A percentile compares a stretch with the other conserved stretches of the same genome.
phyloP scores from a whole-genome alignment of 2,329 filamentous ascomycete genomes.

The Colletotrichum eremochloae region DNA sequence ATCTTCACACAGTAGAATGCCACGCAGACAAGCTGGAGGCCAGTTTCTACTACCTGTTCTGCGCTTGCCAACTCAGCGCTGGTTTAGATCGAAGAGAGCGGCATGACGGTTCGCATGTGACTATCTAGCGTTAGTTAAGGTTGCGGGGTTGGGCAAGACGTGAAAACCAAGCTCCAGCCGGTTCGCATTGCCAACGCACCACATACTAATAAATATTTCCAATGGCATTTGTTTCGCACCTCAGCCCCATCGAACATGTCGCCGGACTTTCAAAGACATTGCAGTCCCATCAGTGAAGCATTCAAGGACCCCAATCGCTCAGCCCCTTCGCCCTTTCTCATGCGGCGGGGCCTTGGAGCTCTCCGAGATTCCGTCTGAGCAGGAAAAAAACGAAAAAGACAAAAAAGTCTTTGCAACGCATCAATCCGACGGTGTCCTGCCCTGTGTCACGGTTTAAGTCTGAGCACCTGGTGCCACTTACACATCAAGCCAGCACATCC shows the following conservation, averaged over 20 bases:
- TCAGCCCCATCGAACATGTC: not conserved
- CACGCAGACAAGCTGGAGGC: not conserved
- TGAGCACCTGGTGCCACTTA: constrained; percentile 4
- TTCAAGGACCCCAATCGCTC: not conserved
- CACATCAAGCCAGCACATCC: not conserved
- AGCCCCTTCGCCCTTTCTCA: not conserved
- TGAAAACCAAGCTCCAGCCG: not conserved
- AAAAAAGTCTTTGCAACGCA: not conserved
- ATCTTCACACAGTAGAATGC: too few species aligned
- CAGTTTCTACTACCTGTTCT: not conserved
- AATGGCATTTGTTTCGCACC: constrained; percentile 4
- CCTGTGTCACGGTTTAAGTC: constrained; percentile 6
- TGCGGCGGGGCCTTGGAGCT: constrained; percentile 4
- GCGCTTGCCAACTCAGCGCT: constrained; percentile 11
- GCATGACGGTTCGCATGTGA: not conserved
- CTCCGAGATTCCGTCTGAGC: constrained; percentile 19
- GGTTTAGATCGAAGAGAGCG: not conserved
- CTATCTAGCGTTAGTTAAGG: not conserved
- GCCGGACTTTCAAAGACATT: not conserved
- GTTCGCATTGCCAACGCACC: constrained; percentile 2
- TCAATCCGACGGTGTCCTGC: constrained; percentile 17
- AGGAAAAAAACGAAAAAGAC: not conserved
- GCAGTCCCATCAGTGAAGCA: not conserved
- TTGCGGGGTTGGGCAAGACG: not conserved
- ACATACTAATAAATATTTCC: not conserved